A percentile compares a stretch with the other conserved stretches of the same genome.
These are phyloP conservation scores for Leccinum fallax DNA, from an alignment of 1,284 basidiomycete species.

Conservation along the genomic window DNA sequence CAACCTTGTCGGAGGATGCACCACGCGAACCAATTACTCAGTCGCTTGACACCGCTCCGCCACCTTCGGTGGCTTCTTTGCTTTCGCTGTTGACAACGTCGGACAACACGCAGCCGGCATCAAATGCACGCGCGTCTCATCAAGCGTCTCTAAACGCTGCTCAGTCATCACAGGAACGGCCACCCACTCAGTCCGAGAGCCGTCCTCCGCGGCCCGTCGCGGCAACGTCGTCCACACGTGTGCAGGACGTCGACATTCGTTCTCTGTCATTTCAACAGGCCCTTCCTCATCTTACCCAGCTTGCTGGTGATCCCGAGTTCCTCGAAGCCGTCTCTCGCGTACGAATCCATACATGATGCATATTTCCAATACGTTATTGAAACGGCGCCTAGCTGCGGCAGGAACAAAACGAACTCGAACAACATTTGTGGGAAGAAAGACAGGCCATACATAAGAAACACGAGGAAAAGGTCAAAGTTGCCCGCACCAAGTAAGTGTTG, in stretches of 20 bases:
- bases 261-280: constrained; percentile 64
- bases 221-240: constrained; percentile 13
- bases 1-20: constrained; percentile 8
- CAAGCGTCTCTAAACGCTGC: constrained; percentile 8
- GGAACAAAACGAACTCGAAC: constrained; percentile 69
- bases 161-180: constrained; percentile 17
- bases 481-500: constrained; percentile 59
- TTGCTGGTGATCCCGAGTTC: constrained; percentile 55
- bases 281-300: constrained; percentile 54
- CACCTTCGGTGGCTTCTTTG: constrained; percentile 58
- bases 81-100: constrained; percentile 61
- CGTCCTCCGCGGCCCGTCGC: constrained; percentile 15
- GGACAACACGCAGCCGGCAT: constrained; percentile 15
- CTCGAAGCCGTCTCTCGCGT: constrained; percentile 52
- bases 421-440: constrained; percentile 64
- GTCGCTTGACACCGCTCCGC: constrained; percentile 12
- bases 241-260: constrained; percentile 41
- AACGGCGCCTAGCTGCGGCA: constrained; percentile 47
- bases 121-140: constrained; percentile 10
- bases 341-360: constrained; percentile 19
- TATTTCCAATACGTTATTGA: constrained; percentile 9
- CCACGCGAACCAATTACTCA: constrained; percentile 10
- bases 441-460: constrained; percentile 60
- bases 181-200: constrained; percentile 7
- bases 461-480: constrained; percentile 66